Evolutionary conservation across 768 basidiomycete species (phyloP).

Genomic region (Phlegmacium glaucopus): DNA sequence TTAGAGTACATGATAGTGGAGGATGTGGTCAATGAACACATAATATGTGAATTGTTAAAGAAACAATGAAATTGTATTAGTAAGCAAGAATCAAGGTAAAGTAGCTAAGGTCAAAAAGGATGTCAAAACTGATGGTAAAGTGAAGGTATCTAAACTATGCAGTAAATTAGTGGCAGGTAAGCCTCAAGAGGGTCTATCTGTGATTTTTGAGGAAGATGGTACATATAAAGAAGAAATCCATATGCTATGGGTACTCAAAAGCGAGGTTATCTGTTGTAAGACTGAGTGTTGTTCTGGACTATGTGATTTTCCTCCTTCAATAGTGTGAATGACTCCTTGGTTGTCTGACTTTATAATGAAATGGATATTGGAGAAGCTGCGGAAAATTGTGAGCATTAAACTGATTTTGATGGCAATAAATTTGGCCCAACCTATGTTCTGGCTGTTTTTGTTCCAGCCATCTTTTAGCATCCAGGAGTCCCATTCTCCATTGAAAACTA

Average conservation of each 20-base stretch:
- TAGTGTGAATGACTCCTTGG: constrained; percentile 25
- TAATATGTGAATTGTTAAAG: no score
- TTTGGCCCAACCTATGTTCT: constrained; percentile 39
- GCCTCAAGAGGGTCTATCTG: constrained; percentile 21
- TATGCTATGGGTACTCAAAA: constrained; percentile 19
- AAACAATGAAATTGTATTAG: no score
- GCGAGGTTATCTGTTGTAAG: constrained; percentile 19
- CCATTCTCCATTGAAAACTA: constrained; percentile 29
- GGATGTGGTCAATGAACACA: no score
- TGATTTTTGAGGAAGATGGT: constrained; percentile 15
- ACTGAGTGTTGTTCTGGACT: constrained; percentile 26
- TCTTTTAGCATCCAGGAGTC: constrained; percentile 25
- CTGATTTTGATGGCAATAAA: constrained; percentile 38
- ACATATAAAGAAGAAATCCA: constrained; percentile 25
- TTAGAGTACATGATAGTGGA: no score
- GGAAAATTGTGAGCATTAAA: constrained; percentile 17
- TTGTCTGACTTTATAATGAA: constrained; percentile 33
- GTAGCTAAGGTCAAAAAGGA: neutral
- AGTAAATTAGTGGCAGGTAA: constrained; percentile 2
- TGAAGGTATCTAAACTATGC: neutral
- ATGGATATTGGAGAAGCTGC: constrained; percentile 19
- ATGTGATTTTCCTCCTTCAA: constrained; percentile 21
- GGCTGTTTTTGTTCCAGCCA: constrained; percentile 23
- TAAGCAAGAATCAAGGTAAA: no score
- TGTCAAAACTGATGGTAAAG: neutral